These are phyloP conservation scores for Cordyceps cicadae DNA, from an alignment of 2,329 filamentous ascomycete genomes.

Conservation along the genomic window DNA sequence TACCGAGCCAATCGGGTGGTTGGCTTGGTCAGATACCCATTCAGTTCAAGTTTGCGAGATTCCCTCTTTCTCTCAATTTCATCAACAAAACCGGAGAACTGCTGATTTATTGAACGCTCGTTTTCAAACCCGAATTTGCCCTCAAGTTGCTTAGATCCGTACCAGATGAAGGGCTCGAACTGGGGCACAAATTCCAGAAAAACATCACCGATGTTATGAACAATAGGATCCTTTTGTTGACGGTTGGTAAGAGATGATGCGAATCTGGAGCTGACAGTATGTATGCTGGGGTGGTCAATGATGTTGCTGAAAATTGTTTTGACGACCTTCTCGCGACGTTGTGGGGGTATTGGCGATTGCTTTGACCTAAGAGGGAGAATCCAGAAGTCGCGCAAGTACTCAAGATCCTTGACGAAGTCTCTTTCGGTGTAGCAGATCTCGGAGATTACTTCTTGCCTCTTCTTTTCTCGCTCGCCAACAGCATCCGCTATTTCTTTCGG, in stretches of 20 bases:
- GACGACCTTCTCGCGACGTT: conserved; percentile 82
- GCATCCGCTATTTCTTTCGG: conserved; percentile 89
- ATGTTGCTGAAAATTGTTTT: conserved; percentile 94
- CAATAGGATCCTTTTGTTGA: conserved; percentile 84
- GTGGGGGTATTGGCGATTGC: conserved; percentile 79
- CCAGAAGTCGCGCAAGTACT: conserved; percentile 98
- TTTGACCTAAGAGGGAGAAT: conserved; percentile 81
- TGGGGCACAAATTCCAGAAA: conserved; percentile 86
- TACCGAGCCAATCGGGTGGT: conserved; percentile 93
- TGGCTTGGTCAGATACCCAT: conserved; percentile 95
- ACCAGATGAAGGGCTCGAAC: conserved; percentile 93
- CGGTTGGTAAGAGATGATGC: conserved; percentile 81
- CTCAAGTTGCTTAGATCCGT: conserved; percentile 90
- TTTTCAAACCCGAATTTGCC: conserved; percentile 98
- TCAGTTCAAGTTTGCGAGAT: conserved; percentile 90
- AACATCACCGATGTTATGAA: conserved; percentile 84
- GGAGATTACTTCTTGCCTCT: conserved; percentile 94
- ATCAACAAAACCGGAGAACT: conserved; percentile 86
- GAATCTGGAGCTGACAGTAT: conserved; percentile 81
- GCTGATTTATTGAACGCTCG: conserved; percentile 77
- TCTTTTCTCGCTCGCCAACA: conserved; percentile 86
- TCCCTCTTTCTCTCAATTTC: conserved; percentile 95
- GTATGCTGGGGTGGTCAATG: conserved; percentile 71
- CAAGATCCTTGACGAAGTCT: conserved; percentile 97
- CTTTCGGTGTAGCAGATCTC: conserved; percentile 98